Percentiles rank a stretch among this genome's conserved stretches.
phyloP scores from a whole-genome alignment of 177 flowering plant species.

The Vitis hybrid region DNA sequence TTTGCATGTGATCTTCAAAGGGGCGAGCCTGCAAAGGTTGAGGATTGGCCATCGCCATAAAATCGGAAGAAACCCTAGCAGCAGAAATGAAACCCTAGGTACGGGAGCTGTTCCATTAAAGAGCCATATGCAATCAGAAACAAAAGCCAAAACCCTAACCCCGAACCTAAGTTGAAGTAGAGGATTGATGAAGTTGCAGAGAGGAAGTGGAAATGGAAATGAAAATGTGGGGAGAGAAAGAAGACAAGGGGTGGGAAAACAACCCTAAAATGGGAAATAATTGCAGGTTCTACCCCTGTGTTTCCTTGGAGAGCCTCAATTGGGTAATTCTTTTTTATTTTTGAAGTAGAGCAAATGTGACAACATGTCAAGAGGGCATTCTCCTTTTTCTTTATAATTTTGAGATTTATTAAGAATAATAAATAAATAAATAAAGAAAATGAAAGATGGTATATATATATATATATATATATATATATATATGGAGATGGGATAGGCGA shows the following conservation, averaged over 20 bases:
- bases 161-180: slow-evolving; percentile 3
- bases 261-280: slow-evolving; percentile 23
- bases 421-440: no score
- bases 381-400: no score
- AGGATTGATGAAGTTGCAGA: slow-evolving; percentile 14
- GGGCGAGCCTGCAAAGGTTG: slow-evolving; percentile 23
- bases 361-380: background rate
- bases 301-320: slow-evolving; percentile 25
- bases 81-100: background rate
- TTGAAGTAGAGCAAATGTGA: slow-evolving; percentile 1
- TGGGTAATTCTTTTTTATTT: slow-evolving; percentile 9
- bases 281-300: slow-evolving; percentile 19
- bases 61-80: background rate
- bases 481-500: no score
- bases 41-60: slow-evolving; percentile 20
- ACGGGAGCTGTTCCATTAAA: no score
- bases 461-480: no score
- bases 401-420: no score
- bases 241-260: background rate
- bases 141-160: slow-evolving; percentile 9
- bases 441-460: no score
- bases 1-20: slow-evolving; percentile 11
- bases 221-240: background rate
- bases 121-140: background rate
- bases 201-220: background rate